A percentile compares a stretch with the other conserved stretches of the same genome.
These are phyloP conservation scores for Nepenthes gracilis DNA, from an alignment of 148 eudicot species.

Conservation along the genomic window DNA sequence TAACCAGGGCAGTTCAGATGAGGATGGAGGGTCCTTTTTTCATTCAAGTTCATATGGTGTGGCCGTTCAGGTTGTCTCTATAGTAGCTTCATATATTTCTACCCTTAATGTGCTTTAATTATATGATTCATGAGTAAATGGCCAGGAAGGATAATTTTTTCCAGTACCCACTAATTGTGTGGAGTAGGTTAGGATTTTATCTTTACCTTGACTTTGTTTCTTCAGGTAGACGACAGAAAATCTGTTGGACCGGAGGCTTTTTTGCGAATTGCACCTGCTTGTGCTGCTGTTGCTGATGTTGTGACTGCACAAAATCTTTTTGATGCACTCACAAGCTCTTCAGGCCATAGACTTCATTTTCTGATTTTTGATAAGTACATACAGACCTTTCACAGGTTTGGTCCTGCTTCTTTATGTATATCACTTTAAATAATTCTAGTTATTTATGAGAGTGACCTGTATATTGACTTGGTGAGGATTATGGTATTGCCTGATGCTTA, in stretches of 20 bases:
- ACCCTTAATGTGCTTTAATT: not conserved
- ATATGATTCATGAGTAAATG: not conserved
- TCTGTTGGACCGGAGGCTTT: conserved; percentile 81
- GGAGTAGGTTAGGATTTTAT: not conserved
- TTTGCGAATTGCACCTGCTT: conserved; percentile 71
- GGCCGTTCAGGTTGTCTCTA: conserved; percentile 61
- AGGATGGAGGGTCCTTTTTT: conserved; percentile 74
- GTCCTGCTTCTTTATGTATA: conserved; percentile 9
- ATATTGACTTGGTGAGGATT: not conserved
- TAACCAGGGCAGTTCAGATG: conserved; percentile 46
- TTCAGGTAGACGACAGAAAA: conserved; percentile 57
- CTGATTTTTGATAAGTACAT: conserved; percentile 73
- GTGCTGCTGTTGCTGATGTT: conserved; percentile 61
- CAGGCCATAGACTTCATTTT: conserved; percentile 69
- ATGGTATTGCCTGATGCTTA: too few relatives aligned
- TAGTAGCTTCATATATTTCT: not conserved
- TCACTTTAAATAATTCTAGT: not conserved
- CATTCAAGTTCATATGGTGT: conserved; percentile 58
- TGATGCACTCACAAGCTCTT: conserved; percentile 59
- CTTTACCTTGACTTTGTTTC: conserved; percentile 2
- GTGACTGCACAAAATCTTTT: conserved; percentile 73
- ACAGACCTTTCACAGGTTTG: conserved; percentile 65
- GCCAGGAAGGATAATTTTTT: not conserved
- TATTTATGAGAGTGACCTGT: not conserved
- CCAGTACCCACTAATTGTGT: not conserved